These are phyloP conservation scores for Thelephora terrestris DNA, from an alignment of 1,284 basidiomycete genomes.

Conservation along the genomic window DNA sequence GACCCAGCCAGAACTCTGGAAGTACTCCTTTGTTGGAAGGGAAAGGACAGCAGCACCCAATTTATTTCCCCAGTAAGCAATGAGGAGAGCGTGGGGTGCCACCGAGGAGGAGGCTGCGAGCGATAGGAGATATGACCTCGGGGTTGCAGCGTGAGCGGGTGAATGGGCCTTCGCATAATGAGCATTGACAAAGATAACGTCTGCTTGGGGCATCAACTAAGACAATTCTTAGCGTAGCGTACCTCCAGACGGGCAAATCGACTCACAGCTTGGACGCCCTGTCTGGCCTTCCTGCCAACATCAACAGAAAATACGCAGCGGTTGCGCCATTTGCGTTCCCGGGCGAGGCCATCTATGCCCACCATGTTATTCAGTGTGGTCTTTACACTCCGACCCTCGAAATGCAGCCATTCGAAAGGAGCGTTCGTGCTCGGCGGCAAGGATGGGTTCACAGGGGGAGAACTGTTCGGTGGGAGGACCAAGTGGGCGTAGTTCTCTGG, in stretches of 20 bases:
- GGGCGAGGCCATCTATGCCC: conserved; percentile 67
- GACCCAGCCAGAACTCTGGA: conserved; percentile 72
- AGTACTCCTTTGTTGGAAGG: conserved; percentile 74
- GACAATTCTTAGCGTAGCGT: conserved; percentile 1
- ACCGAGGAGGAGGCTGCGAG: conserved; percentile 41
- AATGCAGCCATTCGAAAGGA: conserved; percentile 77
- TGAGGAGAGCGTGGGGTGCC: conserved; percentile 62
- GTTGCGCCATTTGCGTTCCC: conserved; percentile 69
- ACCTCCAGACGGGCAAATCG: conserved; percentile 4
- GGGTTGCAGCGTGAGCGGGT: conserved; percentile 47
- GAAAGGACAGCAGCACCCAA: conserved; percentile 71
- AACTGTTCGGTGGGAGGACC: conserved; percentile 13
- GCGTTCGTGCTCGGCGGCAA: conserved; percentile 11
- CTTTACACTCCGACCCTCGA: conserved; percentile 66
- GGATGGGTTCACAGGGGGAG: conserved; percentile 16
- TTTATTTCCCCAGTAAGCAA: conserved; percentile 59
- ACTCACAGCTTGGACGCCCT: conserved; percentile 68
- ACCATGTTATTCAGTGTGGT: conserved; percentile 67
- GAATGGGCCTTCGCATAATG: conserved; percentile 51
- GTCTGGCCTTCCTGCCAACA: conserved; percentile 55
- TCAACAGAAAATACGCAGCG: conserved; percentile 73
- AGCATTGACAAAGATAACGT: conserved; percentile 67
- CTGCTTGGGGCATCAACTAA: conserved; percentile 68
- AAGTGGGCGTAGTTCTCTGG: conserved; percentile 57
- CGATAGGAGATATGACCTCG: conserved; percentile 66